Evolutionary conservation across 1,284 basidiomycete genomes (phyloP).

Genomic region (Gomphus bonarii): DNA sequence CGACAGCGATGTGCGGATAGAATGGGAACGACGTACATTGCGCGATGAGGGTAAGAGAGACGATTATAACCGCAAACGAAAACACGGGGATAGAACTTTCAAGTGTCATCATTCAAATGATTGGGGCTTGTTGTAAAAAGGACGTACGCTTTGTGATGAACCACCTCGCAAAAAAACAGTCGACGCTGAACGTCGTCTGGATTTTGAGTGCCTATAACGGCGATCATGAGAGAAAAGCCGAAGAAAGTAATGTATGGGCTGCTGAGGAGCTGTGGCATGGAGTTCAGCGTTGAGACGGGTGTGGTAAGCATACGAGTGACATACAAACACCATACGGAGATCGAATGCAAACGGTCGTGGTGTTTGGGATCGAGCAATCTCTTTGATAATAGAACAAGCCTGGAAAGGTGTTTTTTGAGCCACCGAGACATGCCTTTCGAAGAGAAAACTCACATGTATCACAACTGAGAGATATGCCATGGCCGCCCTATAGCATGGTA

Average conservation of each 20-base stretch:
- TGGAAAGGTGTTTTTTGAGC: too few species aligned
- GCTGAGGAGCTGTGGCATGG: background rate
- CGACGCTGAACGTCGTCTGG: background rate
- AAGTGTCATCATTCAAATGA: background rate
- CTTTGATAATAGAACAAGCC: background rate
- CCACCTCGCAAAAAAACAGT: background rate
- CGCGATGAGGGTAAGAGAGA: background rate
- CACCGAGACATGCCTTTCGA: too few species aligned
- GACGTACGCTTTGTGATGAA: background rate
- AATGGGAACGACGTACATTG: background rate
- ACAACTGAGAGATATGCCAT: conserved; percentile 3
- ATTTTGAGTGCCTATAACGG: background rate
- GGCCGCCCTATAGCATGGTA: conserved; percentile 1
- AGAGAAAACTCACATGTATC: background rate
- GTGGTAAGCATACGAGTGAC: background rate
- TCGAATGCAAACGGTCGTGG: background rate
- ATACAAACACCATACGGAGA: conserved; percentile 1
- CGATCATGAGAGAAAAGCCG: background rate
- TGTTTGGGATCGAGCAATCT: background rate
- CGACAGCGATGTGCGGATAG: background rate
- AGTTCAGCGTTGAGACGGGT: too few species aligned
- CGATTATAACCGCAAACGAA: background rate
- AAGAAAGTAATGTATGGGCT: conserved; percentile 5
- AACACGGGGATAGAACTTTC: background rate
- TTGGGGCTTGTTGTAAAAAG: background rate